Evolutionary conservation across 1,139 yeast genomes (phyloP).

Genomic region (Candida tetrigidarum): DNA sequence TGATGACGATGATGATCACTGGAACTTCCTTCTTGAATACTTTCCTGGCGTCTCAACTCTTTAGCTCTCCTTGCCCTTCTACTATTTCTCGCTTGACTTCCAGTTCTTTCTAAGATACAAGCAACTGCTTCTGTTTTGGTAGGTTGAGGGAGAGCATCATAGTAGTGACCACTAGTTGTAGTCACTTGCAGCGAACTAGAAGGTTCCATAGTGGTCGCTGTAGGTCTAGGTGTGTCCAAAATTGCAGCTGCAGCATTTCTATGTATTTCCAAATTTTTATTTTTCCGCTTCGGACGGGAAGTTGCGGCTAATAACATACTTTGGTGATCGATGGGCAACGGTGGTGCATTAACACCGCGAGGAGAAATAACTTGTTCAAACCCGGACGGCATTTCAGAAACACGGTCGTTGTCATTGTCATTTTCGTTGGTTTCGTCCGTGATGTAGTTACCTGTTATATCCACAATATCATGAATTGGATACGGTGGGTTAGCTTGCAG

Average conservation of each 20-base stretch:
- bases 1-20: not conserved
- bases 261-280: not conserved
- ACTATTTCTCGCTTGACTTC: conserved; percentile 14
- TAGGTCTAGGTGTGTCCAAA: not conserved
- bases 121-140: conserved; percentile 14
- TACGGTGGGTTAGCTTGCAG: conserved; percentile 11
- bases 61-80: conserved; percentile 12
- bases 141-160: conserved; percentile 2
- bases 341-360: too few relatives aligned
- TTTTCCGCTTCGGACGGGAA: conserved; percentile 5
- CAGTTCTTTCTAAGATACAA: conserved; percentile 17
- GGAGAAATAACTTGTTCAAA: conserved; percentile 8
- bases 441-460: not conserved
- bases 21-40: conserved; percentile 3
- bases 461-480: conserved; percentile 13
- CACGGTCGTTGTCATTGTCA: conserved; percentile 5
- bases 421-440: conserved; percentile 1
- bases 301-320: too few relatives aligned
- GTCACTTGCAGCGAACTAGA: not conserved
- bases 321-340: too few relatives aligned
- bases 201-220: conserved; percentile 2
- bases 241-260: not conserved
- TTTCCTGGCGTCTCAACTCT: conserved; percentile 9
- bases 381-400: conserved; percentile 8
- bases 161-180: not conserved